Conservation (phyloP, 768 basidiomycete genomes). For the Termitomyces bulborhizus region DNA sequence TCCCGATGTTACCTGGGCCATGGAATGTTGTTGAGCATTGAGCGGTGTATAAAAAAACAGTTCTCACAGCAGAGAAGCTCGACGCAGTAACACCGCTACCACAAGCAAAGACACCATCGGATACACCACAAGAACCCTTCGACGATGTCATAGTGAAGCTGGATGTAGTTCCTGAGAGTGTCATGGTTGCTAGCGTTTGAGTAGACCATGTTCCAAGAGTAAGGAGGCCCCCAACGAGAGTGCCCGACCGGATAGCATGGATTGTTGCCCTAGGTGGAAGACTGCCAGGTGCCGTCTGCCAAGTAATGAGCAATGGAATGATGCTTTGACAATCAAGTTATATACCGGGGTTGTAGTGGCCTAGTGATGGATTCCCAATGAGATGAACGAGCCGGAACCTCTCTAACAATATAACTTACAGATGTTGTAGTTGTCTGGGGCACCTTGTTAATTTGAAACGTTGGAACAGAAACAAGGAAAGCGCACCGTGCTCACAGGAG, state of each 20-base stretch:
- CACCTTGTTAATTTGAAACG: neutral
- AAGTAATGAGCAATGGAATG: neutral
- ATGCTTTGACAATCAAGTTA: neutral
- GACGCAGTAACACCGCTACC: conserved; percentile 43
- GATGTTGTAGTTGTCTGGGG: conserved; percentile 10
- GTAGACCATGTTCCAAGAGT: conserved; percentile 54
- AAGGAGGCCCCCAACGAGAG: conserved; percentile 44
- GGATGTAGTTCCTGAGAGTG: conserved; percentile 37
- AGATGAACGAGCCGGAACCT: neutral
- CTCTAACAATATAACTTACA: conserved; percentile 6
- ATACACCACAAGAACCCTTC: conserved; percentile 52
- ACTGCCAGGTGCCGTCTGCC: conserved; percentile 11
- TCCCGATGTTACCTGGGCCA: conserved; percentile 39
- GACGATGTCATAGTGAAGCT: conserved; percentile 55
- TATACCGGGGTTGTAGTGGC: conserved; percentile 12
- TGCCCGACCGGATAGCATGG: conserved; percentile 30
- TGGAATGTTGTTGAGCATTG: neutral
- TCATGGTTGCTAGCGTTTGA: conserved; percentile 53
- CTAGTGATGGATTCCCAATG: neutral
- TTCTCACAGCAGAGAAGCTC: conserved; percentile 47
- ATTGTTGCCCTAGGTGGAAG: conserved; percentile 45
- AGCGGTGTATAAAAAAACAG: neutral
- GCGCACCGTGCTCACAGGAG: conserved; percentile 14
- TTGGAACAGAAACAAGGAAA: neutral
- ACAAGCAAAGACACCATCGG: conserved; percentile 39